These are phyloP conservation scores for Rhodotorula sp. DNA, from an alignment of 1,284 basidiomycete genomes.

Conservation along the genomic window DNA sequence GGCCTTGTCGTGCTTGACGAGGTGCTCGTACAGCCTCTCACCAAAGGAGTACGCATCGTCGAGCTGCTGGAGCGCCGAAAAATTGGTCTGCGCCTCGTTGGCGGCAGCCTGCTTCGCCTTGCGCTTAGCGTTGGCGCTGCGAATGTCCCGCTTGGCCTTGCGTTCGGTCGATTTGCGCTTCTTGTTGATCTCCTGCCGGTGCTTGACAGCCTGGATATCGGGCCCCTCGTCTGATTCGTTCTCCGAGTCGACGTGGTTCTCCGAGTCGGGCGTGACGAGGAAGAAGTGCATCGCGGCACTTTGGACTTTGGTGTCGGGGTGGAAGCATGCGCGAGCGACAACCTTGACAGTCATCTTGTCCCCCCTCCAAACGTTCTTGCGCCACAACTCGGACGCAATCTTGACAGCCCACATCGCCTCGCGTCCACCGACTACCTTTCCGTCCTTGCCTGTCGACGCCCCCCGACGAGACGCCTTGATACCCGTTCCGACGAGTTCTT, in stretches of 20 bases:
- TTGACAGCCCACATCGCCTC: slow-evolving; percentile 99
- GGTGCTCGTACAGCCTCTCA: slow-evolving; percentile 87
- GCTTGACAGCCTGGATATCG: slow-evolving; percentile 71
- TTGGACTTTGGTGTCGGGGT: slow-evolving; percentile 92
- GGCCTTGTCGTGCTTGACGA: slow-evolving; percentile 84
- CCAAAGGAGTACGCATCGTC: slow-evolving; percentile 95
- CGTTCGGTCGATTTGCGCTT: slow-evolving; percentile 76
- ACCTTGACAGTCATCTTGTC: slow-evolving; percentile 85
- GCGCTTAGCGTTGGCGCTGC: slow-evolving; percentile 68
- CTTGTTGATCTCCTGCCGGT: slow-evolving; percentile 83
- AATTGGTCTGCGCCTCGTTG: slow-evolving; percentile 62
- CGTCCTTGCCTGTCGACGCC: slow-evolving; percentile 26
- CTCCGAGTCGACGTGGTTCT: slow-evolving; percentile 60
- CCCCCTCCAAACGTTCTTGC: slow-evolving; percentile 89
- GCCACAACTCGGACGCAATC: slow-evolving; percentile 91
- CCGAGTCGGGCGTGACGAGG: slow-evolving; percentile 65
- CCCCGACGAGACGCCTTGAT: slow-evolving; percentile 47
- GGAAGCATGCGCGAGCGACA: slow-evolving; percentile 85
- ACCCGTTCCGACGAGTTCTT: slow-evolving; percentile 70
- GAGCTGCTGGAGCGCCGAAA: slow-evolving; percentile 88
- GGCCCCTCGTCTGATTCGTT: slow-evolving; percentile 64
- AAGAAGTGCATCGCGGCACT: slow-evolving; percentile 97
- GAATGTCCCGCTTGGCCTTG: slow-evolving; percentile 70
- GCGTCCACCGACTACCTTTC: slow-evolving; percentile 37
- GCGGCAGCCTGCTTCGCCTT: slow-evolving; percentile 53